Evolutionary conservation across 73 alveolate species (phyloP).

Genomic region (Halteria grandinella): DNA sequence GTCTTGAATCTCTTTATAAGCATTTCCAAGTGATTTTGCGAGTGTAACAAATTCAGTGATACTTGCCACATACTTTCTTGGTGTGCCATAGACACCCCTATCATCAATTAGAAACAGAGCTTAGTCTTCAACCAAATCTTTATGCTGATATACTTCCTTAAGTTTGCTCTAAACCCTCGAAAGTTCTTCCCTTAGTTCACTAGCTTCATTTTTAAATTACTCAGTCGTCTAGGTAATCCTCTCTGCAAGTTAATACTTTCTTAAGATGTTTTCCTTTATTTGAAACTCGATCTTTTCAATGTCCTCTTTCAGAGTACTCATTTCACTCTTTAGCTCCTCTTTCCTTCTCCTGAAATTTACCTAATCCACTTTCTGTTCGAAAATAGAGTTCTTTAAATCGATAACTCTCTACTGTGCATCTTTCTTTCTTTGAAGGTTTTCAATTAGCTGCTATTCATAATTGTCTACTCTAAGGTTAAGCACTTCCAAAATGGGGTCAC

Average conservation of each 20-base stretch:
- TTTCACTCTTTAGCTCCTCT: conserved; percentile 7
- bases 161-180: neutral
- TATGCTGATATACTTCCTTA: neutral
- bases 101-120: conserved; percentile 14
- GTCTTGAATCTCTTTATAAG: neutral
- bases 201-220: conserved; percentile 23
- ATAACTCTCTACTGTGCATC: neutral
- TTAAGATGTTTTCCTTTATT: conserved; percentile 8
- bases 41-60: conserved; percentile 4
- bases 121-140: conserved; percentile 36
- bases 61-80: conserved; percentile 16
- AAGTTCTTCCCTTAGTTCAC: conserved; percentile 32
- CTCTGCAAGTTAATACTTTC: conserved; percentile 22
- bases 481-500: conserved; percentile 32
- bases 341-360: conserved; percentile 12
- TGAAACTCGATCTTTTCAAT: conserved; percentile 9
- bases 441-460: neutral
- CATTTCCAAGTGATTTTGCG: conserved; percentile 9
- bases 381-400: conserved; percentile 2
- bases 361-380: conserved; percentile 10
- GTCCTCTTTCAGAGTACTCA: conserved; percentile 23
- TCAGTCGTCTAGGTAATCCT: neutral
- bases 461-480: conserved; percentile 14
- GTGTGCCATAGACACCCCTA: conserved; percentile 8
- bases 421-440: conserved; percentile 7